Evolutionary conservation across 192 early-diverging fungal genomes (phyloP).

Genomic region (Coemansia sp.): DNA sequence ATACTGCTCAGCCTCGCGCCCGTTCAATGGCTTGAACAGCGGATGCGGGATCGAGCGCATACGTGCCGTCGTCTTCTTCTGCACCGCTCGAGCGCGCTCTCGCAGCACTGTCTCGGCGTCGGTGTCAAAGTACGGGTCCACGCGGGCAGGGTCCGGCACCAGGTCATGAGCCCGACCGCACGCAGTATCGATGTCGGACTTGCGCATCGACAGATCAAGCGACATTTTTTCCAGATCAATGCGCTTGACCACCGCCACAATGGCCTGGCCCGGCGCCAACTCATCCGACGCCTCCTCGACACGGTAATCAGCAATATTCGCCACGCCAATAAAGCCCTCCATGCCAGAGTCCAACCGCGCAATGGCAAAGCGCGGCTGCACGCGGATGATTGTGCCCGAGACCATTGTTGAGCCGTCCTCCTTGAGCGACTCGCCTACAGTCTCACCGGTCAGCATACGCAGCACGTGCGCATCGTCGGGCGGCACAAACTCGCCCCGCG

Average conservation of each 20-base stretch:
- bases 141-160: slow-evolving; percentile 23
- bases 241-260: slow-evolving; percentile 74
- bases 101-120: slow-evolving; percentile 45
- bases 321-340: slow-evolving; percentile 77
- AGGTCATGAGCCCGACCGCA: slow-evolving; percentile 43
- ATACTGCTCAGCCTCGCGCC: slow-evolving; percentile 71
- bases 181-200: slow-evolving; percentile 55
- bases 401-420: slow-evolving; percentile 66
- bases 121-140: slow-evolving; percentile 66
- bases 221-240: slow-evolving; percentile 76
- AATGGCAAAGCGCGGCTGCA: slow-evolving; percentile 74
- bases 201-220: slow-evolving; percentile 73
- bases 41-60: slow-evolving; percentile 80
- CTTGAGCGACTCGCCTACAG: slow-evolving; percentile 61
- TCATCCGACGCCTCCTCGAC: slow-evolving; percentile 61
- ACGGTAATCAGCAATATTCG: slow-evolving; percentile 59
- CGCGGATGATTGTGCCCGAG: slow-evolving; percentile 65
- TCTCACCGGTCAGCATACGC: slow-evolving; percentile 85
- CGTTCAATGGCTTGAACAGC: slow-evolving; percentile 72
- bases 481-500: slow-evolving; percentile 60
- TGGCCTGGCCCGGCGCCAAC: slow-evolving; percentile 65
- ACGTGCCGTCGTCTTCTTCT: slow-evolving; percentile 33
- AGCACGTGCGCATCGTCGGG: slow-evolving; percentile 66
- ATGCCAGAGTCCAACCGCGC: slow-evolving; percentile 75
- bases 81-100: slow-evolving; percentile 39